Evolutionary conservation across 108 stramenopile species (phyloP).

Genomic region (Cyclotella sp.): DNA sequence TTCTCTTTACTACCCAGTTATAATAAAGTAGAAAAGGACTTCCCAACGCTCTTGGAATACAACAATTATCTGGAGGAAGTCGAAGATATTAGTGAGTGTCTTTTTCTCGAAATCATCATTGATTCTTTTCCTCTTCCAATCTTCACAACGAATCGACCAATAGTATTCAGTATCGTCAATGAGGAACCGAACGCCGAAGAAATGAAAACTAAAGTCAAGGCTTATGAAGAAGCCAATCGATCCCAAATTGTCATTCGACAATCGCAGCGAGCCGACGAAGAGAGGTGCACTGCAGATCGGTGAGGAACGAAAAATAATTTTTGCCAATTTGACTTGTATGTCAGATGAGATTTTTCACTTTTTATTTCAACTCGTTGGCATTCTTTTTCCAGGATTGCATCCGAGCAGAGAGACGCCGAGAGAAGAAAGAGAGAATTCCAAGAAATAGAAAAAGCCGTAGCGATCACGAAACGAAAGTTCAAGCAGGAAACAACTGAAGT

Average conservation of each 20-base stretch:
- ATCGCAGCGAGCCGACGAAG: slow-evolving; percentile 88
- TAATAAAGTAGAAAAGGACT: slow-evolving; percentile 84
- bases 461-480: slow-evolving; percentile 72
- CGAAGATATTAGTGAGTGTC: slow-evolving; percentile 72
- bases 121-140: too few species aligned
- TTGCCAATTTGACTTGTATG: background rate
- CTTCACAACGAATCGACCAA: too few species aligned
- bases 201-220: slow-evolving; percentile 79
- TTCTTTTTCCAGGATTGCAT: slow-evolving; percentile 59
- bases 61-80: slow-evolving; percentile 93
- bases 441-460: slow-evolving; percentile 80
- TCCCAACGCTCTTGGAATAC: slow-evolving; percentile 78
- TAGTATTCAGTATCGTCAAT: slow-evolving; percentile 83
- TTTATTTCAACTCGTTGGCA: background rate
- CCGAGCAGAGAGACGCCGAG: slow-evolving; percentile 81
- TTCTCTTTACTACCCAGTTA: slow-evolving; percentile 33
- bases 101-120: too few species aligned
- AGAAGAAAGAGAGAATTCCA: slow-evolving; percentile 68
- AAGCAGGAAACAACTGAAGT: slow-evolving; percentile 88
- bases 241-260: slow-evolving; percentile 86
- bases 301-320: background rate
- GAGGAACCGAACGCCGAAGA: slow-evolving; percentile 91
- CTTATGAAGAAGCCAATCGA: slow-evolving; percentile 77
- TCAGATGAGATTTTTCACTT: background rate
- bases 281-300: slow-evolving; percentile 84